These are phyloP conservation scores for Hortiboletus flavorubellus DNA, from an alignment of 768 basidiomycete species.

Conservation along the genomic window DNA sequence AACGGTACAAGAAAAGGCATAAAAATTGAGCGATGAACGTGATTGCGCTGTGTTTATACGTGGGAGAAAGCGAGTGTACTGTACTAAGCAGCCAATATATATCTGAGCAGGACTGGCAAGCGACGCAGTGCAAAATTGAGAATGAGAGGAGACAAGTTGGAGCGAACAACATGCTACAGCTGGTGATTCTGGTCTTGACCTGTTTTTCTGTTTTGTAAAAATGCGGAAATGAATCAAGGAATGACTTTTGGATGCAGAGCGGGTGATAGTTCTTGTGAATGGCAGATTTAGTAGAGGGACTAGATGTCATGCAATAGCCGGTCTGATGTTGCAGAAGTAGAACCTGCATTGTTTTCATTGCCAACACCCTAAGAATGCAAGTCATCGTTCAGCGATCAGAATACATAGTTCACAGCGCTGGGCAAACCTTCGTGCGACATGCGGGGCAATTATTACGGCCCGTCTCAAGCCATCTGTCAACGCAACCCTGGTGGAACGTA, in stretches of 20 bases:
- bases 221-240: constrained; percentile 18
- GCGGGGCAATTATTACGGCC: constrained; percentile 92
- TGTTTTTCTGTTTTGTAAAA: constrained; percentile 11
- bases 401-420: neutral
- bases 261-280: constrained; percentile 1
- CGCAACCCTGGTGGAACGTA: constrained; percentile 86
- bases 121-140: constrained; percentile 9
- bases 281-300: neutral
- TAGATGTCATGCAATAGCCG: constrained; percentile 10
- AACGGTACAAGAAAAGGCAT: constrained; percentile 9
- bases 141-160: constrained; percentile 6
- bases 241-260: constrained; percentile 8
- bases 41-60: constrained; percentile 16
- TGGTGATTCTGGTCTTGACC: constrained; percentile 5
- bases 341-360: constrained; percentile 17
- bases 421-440: constrained; percentile 70
- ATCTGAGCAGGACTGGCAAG: constrained; percentile 18
- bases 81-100: constrained; percentile 25
- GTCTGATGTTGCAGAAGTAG: neutral
- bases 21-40: constrained; percentile 2
- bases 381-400: neutral
- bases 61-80: constrained; percentile 3
- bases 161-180: constrained; percentile 29
- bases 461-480: constrained; percentile 83
- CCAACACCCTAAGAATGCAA: constrained; percentile 22